Percentiles rank a stretch among this genome's conserved stretches.
phyloP scores from a whole-genome alignment of 2,329 filamentous ascomycete species.

The Plenodomus biglobosus region DNA sequence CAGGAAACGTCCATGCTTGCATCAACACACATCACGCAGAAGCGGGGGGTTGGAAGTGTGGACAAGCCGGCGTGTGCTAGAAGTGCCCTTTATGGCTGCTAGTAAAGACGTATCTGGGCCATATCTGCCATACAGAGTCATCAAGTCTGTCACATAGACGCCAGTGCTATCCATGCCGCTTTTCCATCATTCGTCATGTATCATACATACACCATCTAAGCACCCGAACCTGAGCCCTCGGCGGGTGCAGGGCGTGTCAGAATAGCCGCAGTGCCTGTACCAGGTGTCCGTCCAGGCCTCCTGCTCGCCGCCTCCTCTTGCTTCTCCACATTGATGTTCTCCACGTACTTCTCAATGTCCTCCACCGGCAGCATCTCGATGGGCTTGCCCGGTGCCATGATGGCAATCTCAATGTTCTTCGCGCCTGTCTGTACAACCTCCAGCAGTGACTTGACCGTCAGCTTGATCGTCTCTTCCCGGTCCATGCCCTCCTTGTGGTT shows the following conservation, averaged over 20 bases:
- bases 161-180: constrained; percentile 34
- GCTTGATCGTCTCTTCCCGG: constrained; percentile 89
- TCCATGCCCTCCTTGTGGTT: constrained; percentile 99
- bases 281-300: constrained; percentile 66
- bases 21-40: constrained; percentile 16
- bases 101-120: constrained; percentile 14
- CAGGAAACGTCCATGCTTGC: no score
- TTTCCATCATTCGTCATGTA: constrained; percentile 24
- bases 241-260: constrained; percentile 62
- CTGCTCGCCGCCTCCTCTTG: constrained; percentile 98
- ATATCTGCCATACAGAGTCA: constrained; percentile 32
- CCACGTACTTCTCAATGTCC: constrained; percentile 95
- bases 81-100: constrained; percentile 31
- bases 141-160: constrained; percentile 34
- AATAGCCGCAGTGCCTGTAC: constrained; percentile 70
- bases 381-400: constrained; percentile 90
- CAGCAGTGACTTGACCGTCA: constrained; percentile 96
- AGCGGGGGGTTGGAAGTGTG: constrained; percentile 10
- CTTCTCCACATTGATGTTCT: constrained; percentile 99
- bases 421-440: constrained; percentile 98
- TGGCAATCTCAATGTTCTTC: constrained; percentile 99
- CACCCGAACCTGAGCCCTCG: constrained; percentile 39
- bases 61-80: constrained; percentile 15
- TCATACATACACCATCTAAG: constrained; percentile 18
- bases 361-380: constrained; percentile 94